A percentile compares a stretch with the other conserved stretches of the same genome.
These are phyloP conservation scores for Colletotrichum sp. DNA, from an alignment of 2,329 filamentous ascomycete genomes.

Conservation along the genomic window DNA sequence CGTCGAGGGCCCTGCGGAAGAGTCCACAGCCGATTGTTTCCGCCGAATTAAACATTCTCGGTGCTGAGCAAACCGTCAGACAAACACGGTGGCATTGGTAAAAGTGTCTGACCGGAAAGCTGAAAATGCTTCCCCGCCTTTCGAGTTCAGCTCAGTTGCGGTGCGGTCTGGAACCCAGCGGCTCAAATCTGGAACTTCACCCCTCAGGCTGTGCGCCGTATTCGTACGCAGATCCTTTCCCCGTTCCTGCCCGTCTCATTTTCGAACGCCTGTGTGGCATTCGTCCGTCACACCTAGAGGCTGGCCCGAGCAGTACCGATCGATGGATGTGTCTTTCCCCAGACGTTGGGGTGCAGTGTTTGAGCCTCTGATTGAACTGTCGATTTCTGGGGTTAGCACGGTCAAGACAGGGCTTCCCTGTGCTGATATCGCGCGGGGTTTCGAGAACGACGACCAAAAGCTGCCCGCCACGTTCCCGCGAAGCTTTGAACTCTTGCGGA, in stretches of 20 bases:
- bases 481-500: background rate
- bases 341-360: background rate
- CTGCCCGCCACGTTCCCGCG: background rate
- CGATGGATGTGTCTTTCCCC: background rate
- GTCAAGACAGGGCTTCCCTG: background rate
- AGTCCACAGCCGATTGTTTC: background rate
- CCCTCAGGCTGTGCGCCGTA: slow-evolving; percentile 11
- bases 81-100: background rate
- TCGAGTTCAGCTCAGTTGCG: background rate
- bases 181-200: background rate
- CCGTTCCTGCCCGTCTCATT: background rate
- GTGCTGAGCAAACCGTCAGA: background rate
- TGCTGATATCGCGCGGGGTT: background rate
- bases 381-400: background rate
- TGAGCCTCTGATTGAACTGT: background rate
- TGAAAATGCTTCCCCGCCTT: slow-evolving; percentile 1
- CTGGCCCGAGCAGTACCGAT: slow-evolving; percentile 3
- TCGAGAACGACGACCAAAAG: background rate
- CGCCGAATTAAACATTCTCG: background rate
- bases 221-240: background rate
- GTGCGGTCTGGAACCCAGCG: background rate
- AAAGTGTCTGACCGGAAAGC: slow-evolving; percentile 3
- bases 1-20: background rate
- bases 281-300: background rate
- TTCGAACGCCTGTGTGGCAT: background rate